Evolutionary conservation across 2,329 filamentous ascomycete species (phyloP).

Genomic region (Fusarium devonianum): DNA sequence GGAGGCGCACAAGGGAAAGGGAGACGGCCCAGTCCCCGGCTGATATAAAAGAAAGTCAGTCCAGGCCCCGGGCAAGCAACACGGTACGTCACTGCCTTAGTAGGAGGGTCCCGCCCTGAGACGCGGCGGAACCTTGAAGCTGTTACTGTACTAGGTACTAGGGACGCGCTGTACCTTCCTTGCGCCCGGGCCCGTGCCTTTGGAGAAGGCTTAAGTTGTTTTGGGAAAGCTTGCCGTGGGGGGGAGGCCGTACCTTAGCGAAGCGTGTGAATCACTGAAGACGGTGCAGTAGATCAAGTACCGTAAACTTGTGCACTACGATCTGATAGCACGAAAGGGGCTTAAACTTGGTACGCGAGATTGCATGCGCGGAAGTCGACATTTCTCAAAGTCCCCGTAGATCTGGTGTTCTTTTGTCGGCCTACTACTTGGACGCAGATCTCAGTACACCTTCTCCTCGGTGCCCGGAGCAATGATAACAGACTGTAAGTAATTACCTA

Average conservation of each 20-base stretch:
- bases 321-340: too few relatives aligned
- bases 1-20: neutral
- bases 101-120: neutral
- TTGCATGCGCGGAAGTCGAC: too few relatives aligned
- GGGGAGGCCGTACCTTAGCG: too few relatives aligned
- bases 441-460: constrained; percentile 9
- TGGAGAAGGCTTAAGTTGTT: neutral
- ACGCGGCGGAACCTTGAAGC: too few relatives aligned
- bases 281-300: too few relatives aligned
- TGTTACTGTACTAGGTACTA: too few relatives aligned
- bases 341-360: too few relatives aligned
- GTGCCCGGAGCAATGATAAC: constrained; percentile 30
- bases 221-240: neutral
- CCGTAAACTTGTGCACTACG: too few relatives aligned
- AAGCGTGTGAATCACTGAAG: too few relatives aligned
- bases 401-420: too few relatives aligned
- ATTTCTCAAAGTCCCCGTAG: neutral
- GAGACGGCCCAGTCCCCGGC: neutral
- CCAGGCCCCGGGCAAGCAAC: neutral
- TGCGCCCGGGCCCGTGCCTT: constrained; percentile 11
- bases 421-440: too few relatives aligned
- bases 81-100: constrained; percentile 30
- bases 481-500: constrained; percentile 16
- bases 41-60: constrained; percentile 5
- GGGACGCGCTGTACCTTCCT: constrained; percentile 4